Evolutionary conservation across 2,329 filamentous ascomycete species (phyloP), one percentile per base, ranked within the genome.

Genomic region (Fusarium odoratissimum): DNA sequence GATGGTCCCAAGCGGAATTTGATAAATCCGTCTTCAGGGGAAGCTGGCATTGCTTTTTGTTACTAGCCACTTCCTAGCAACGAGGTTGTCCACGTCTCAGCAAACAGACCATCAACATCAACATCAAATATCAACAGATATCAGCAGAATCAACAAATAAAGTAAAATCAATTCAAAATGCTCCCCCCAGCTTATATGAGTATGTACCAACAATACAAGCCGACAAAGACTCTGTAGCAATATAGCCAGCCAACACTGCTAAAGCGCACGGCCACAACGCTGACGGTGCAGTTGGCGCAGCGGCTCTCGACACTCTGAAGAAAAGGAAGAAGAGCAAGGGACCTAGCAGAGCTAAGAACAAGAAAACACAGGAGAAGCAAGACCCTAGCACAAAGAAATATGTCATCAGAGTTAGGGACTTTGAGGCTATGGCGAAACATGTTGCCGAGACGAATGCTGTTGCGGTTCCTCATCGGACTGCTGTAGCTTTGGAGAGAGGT

Each of bases 161-260:
- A 4, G 10, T 9, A 13, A 23, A 17, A 37, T 2, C 7, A 19
- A 3, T 7, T 9, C 33, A 33, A 54, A 13, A 54, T 54, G n/a
- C 44, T 44, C 4, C 52, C 57, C 1, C 56, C 57, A 5, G 31
- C 33, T 8, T 54, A 54, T 28, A 23, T 38, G 21, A 69, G 60
- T 25, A 63, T 67, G 13, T 76, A 69, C 31, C 48, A 67, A 9
- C 59, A 75, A 21, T 75, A 74, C 52, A 77, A 60, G 52, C 56
- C 21, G 75, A 76, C 41, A 77, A 69, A 1, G 71, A 76, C 49
- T 45, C 45, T 40, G 62, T 75, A 6, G 73, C 75, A 19, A 60
- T 54, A 44, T 75, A 65, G 71, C 65, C 76, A 0, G 64, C 65
- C 7, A 52, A 63, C 0, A 77, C 69, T n/a, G 67, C 73, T 17